Evolutionary conservation across 2,329 filamentous ascomycete genomes (phyloP).

Genomic region (Aureobasidium mangrovei): DNA sequence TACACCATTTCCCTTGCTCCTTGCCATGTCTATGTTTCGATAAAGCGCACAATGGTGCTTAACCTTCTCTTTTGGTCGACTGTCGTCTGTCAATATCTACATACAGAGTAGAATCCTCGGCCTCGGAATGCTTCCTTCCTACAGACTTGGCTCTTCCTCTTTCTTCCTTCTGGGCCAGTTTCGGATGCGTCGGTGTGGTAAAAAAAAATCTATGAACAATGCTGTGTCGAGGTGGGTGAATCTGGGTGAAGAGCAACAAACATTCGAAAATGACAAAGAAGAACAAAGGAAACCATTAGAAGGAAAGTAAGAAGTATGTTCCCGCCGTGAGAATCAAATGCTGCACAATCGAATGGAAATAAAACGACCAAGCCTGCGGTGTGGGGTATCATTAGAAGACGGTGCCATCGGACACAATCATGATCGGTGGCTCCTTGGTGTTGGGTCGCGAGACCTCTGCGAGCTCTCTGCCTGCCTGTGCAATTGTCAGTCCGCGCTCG

Average conservation of each 20-base stretch:
- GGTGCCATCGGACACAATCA: conserved; percentile 92
- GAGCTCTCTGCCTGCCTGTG: conserved; percentile 80
- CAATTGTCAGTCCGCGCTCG: conserved; percentile 26
- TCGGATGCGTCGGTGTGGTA: background rate
- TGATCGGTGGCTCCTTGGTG: conserved; percentile 90
- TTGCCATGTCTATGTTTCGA: too few species aligned
- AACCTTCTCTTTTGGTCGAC: background rate
- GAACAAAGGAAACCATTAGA: conserved; percentile 9
- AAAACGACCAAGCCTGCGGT: conserved; percentile 12
- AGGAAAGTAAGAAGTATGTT: conserved; percentile 7
- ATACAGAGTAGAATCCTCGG: background rate
- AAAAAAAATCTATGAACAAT: conserved; percentile 2
- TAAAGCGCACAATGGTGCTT: background rate
- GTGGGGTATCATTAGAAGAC: conserved; percentile 61
- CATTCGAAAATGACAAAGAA: background rate
- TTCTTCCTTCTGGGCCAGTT: background rate
- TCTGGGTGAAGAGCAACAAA: background rate
- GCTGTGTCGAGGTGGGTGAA: background rate
- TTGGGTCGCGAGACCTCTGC: conserved; percentile 93
- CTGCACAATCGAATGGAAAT: conserved; percentile 4
- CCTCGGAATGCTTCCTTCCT: background rate
- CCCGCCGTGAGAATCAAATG: conserved; percentile 7
- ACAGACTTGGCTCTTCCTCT: background rate
- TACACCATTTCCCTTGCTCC: too few species aligned
- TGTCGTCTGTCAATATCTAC: background rate